Evolutionary conservation across 163 green algal species (phyloP).

Genomic region (Scenedesmus sp.): DNA sequence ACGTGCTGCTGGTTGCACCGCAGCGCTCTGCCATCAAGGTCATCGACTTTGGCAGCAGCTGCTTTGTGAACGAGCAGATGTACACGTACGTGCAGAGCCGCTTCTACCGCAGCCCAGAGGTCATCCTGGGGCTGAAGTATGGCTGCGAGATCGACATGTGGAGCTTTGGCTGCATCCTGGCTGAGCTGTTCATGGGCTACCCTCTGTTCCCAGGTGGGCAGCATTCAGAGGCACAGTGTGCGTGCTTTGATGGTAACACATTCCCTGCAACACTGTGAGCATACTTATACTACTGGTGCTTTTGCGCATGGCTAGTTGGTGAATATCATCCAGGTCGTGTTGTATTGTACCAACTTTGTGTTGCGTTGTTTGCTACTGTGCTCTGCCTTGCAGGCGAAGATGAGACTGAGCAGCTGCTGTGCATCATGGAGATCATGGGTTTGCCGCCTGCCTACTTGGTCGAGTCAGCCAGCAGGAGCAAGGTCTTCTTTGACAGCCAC

Average conservation of each 20-base stretch:
- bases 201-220: constrained; percentile 82
- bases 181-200: constrained; percentile 84
- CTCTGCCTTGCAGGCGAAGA: constrained; percentile 68
- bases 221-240: not conserved
- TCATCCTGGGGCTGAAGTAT: constrained; percentile 87
- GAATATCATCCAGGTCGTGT: not conserved
- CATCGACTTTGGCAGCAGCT: constrained; percentile 94
- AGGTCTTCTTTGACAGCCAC: constrained; percentile 73
- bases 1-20: constrained; percentile 86
- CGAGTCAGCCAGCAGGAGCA: constrained; percentile 61
- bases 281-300: not conserved
- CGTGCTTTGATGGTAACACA: not conserved
- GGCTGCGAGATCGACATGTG: constrained; percentile 89
- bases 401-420: constrained; percentile 81
- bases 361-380: not conserved
- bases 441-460: constrained; percentile 69
- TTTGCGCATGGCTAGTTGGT: not conserved
- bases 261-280: not conserved
- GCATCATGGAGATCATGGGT: constrained; percentile 84
- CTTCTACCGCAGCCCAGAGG: constrained; percentile 92
- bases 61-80: constrained; percentile 83
- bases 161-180: constrained; percentile 87
- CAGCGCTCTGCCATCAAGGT: constrained; percentile 85
- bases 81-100: constrained; percentile 95
- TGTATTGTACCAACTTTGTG: not conserved